Base-by-base conservation (phyloP, 495 filamentous ascomycete genomes). In the Talaromyces wortmannii region DNA sequence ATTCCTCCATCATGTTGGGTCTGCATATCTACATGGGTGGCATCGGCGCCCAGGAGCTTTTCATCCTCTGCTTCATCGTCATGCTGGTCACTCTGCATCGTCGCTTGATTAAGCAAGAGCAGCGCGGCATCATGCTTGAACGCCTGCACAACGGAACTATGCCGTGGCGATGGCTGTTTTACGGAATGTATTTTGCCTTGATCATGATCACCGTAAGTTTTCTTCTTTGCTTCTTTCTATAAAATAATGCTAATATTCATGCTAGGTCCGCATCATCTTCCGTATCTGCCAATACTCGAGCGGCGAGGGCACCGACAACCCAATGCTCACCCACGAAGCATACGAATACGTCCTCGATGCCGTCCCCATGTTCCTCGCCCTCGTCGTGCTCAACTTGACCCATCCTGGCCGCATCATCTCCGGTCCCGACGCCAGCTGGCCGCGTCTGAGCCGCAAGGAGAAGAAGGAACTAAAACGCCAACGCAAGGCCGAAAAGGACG, bases 331-430 rank as follows among this genome's bases (percentile, higher is more conserved):
- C 12, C 68, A 86, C 60, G 83, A 87, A 63, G 65, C 55, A 15
- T 82, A 80, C 56, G 61, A 71, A 17, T 83, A 83, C 56, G 64
- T 69, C 8, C 72, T 86, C 29, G 83, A 86, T 45, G 76, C 79
- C 0, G 55, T 76, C 0, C 81, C 83, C 2, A 86, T 86, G 81
- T 60, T 82, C 48, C 6, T 77, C 5, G 73, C 75, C 0, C 58
- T 82, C n/a, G 29, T 72, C 0, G 50, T 76, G 4, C 70, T 83
- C 23, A 73, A 72, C 32, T 33, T 82, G 1, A 57, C 72, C 4
- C 78, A 86, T 57, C 81, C 81, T 0, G 80, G 79, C 0, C 63
- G 67, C 16, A 65, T 74, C 11, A 66, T 84, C 52, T 56, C 59
- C 3, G 75, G 74, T 0, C 69, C 71, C 0, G 67, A 75, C 32